These are phyloP conservation scores for Fusarium musae DNA, from an alignment of 2,329 filamentous ascomycete species.

Conservation along the genomic window DNA sequence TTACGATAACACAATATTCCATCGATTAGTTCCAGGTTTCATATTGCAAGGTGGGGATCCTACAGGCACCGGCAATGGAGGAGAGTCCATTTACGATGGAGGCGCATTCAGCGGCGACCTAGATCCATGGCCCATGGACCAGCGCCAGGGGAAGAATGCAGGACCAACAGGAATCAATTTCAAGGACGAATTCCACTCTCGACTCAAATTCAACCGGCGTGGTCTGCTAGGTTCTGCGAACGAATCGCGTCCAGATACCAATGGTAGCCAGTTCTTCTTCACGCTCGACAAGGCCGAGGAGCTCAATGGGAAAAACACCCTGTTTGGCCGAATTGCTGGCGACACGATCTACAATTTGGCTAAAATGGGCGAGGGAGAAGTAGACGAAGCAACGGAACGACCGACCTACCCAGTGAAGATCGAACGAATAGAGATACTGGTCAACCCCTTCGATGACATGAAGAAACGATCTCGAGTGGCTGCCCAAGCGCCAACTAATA, in stretches of 20 bases:
- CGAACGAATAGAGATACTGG: conserved; percentile 76
- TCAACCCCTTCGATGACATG: conserved; percentile 88
- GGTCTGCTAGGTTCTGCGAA: conserved; percentile 98
- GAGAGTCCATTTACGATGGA: conserved; percentile 91
- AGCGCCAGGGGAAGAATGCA: conserved; percentile 70
- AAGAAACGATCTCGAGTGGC: conserved; percentile 72
- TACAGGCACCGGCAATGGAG: conserved; percentile 90
- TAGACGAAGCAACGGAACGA: conserved; percentile 81
- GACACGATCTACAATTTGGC: conserved; percentile 96
- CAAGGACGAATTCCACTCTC: conserved; percentile 89
- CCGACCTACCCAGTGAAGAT: conserved; percentile 89
- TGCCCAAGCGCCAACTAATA: conserved; percentile 56
- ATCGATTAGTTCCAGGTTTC: conserved; percentile 91
- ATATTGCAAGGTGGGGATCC: conserved; percentile 96
- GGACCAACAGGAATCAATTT: conserved; percentile 70
- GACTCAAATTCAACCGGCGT: conserved; percentile 91
- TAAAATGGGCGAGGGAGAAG: conserved; percentile 90
- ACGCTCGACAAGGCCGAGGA: conserved; percentile 88
- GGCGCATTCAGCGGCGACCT: conserved; percentile 78
- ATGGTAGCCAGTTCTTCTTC: conserved; percentile 97
- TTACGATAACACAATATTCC: conserved; percentile 93
- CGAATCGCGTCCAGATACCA: conserved; percentile 78
- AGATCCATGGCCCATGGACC: conserved; percentile 77
- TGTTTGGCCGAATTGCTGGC: conserved; percentile 92
- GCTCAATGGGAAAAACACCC: conserved; percentile 87